phyloP scores from a whole-genome alignment of 176 grass and related monocot species.

The Hsuehochloa calcarea region DNA sequence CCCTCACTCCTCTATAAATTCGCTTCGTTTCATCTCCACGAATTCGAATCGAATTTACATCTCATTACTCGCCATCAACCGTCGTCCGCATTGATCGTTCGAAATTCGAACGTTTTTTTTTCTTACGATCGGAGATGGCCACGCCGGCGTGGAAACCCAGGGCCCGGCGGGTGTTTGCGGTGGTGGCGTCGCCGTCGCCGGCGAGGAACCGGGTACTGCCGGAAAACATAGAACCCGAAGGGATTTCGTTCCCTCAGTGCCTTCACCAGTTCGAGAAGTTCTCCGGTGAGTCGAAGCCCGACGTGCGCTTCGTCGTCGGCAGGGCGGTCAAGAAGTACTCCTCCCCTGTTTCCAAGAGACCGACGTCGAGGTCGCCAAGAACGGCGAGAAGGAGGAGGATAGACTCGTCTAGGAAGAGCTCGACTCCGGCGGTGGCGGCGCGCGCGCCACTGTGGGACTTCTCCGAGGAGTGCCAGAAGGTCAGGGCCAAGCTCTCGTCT shows the following conservation, averaged over 20 bases:
- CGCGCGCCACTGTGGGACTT: constrained; percentile 16
- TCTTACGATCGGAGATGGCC: constrained; percentile 4
- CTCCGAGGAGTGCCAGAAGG: neutral
- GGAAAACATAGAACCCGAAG: constrained; percentile 24
- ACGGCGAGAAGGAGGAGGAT: neutral
- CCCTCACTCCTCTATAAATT: constrained; percentile 32
- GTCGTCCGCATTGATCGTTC: neutral
- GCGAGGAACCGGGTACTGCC: neutral
- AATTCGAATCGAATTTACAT: constrained; percentile 30
- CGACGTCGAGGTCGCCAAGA: neutral
- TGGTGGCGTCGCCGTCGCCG: constrained; percentile 7
- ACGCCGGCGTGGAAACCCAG: constrained; percentile 17
- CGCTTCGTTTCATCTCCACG: neutral
- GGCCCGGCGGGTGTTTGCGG: constrained; percentile 33
- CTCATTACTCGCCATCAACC: constrained; percentile 31
- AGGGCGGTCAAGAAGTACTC: neutral
- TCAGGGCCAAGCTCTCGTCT: neutral
- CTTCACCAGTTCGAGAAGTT: constrained; percentile 18
- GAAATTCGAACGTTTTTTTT: neutral
- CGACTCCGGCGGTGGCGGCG: neutral
- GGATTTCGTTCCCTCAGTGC: neutral
- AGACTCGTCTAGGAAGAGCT: neutral
- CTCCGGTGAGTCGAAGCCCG: constrained; percentile 8
- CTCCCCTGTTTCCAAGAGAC: constrained; percentile 17
- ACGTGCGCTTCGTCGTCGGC: neutral